A percentile compares a stretch with the other conserved stretches of the same genome.
phyloP scores from a whole-genome alignment of 371 early-diverging fungal genomes.

The Smittium mucronatum region DNA sequence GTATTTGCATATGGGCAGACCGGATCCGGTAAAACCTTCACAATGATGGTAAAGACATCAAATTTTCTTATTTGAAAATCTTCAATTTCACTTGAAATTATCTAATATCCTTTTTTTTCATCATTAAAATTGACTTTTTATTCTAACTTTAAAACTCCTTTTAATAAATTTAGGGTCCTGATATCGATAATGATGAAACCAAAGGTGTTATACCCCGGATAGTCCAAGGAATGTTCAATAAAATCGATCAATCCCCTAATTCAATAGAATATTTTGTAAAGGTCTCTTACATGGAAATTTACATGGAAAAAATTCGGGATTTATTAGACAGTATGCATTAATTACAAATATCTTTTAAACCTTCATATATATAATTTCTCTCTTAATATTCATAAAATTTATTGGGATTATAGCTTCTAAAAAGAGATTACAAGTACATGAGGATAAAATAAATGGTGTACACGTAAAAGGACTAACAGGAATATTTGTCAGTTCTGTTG shows the following conservation, averaged over 20 bases:
- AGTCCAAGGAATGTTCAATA: constrained; percentile 63
- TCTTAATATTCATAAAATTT: constrained; percentile 10
- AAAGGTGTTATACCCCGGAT: constrained; percentile 72
- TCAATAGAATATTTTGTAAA: constrained; percentile 44
- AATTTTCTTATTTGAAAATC: no score
- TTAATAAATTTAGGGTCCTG: constrained; percentile 96
- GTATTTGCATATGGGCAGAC: constrained; percentile 95
- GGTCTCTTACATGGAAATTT: constrained; percentile 93
- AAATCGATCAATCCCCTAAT: constrained; percentile 54
- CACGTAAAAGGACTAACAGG: constrained; percentile 92
- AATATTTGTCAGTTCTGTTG: constrained; percentile 81
- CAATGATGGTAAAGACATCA: constrained; percentile 43
- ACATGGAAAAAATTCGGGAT: constrained; percentile 58
- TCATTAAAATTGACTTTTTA: constrained; percentile 55
- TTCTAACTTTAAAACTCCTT: constrained; percentile 99
- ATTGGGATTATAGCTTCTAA: background rate
- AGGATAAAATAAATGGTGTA: constrained; percentile 86
- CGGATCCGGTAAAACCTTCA: constrained; percentile 83
- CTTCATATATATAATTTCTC: background rate
- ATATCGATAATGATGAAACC: constrained; percentile 56
- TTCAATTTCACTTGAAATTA: no score
- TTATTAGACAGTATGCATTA: constrained; percentile 21
- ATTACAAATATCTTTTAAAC: background rate
- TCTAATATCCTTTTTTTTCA: no score
- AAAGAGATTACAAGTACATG: constrained; percentile 79